Evolutionary conservation across 78 protist genomes (phyloP).

Genomic region (Tieghemostelium lacteum): DNA sequence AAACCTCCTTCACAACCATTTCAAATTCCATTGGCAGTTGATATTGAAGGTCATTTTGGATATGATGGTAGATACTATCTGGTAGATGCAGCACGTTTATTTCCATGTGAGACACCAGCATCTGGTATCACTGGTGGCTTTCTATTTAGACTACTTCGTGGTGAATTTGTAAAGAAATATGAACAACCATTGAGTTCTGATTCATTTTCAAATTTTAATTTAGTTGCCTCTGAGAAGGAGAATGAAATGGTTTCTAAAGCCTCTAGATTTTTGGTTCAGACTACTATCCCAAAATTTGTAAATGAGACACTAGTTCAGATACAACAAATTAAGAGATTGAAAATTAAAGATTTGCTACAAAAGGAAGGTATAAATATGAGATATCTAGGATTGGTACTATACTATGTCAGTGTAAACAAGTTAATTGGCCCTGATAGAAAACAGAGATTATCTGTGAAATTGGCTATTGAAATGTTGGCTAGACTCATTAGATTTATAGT

Average conservation of each 20-base stretch:
- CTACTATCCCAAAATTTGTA: conserved; percentile 14
- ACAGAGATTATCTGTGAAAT: neutral
- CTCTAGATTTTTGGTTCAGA: conserved; percentile 9
- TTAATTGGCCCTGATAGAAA: neutral
- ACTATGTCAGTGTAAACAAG: neutral
- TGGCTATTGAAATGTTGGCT: conserved; percentile 45
- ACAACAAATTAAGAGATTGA: conserved; percentile 2
- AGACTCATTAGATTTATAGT: conserved; percentile 34
- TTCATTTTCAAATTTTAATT: conserved; percentile 65
- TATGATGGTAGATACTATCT: conserved; percentile 76
- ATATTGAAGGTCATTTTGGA: conserved; percentile 81
- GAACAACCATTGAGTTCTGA: conserved; percentile 66
- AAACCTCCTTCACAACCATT: neutral
- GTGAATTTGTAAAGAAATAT: conserved; percentile 76
- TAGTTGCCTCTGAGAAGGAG: conserved; percentile 1
- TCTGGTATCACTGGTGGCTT: conserved; percentile 61
- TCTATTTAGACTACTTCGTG: conserved; percentile 59
- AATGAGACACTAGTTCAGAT: neutral
- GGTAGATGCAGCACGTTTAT: conserved; percentile 59
- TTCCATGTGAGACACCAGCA: conserved; percentile 58
- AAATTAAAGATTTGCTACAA: conserved; percentile 38
- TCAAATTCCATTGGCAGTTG: conserved; percentile 59
- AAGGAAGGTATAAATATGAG: conserved; percentile 65
- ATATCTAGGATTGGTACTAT: conserved; percentile 41
- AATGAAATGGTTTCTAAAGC: conserved; percentile 50